Evolutionary conservation across 495 filamentous ascomycete genomes (phyloP).

Genomic region (Aspergillus mulundensis): DNA sequence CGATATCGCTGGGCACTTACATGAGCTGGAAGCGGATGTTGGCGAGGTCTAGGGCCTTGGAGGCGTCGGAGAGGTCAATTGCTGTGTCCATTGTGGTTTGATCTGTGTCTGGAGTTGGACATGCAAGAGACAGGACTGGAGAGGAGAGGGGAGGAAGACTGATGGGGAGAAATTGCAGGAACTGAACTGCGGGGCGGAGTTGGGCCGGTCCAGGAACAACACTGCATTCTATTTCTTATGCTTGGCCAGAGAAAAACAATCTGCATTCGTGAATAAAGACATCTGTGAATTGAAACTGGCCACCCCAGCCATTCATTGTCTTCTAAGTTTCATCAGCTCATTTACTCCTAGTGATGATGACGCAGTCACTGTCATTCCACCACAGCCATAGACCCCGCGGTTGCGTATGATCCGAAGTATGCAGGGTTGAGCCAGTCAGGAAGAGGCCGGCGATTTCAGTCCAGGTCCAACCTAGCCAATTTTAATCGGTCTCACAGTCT

Average conservation of each 20-base stretch:
- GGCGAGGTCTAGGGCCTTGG: slow-evolving; percentile 79
- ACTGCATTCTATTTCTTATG: no score
- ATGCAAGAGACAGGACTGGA: neutral
- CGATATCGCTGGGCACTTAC: slow-evolving; percentile 46
- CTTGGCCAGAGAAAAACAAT: no score
- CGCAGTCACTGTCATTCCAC: neutral
- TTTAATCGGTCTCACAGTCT: no score
- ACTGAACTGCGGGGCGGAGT: neutral
- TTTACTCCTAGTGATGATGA: neutral
- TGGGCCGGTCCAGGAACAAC: neutral
- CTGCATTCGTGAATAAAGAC: no score
- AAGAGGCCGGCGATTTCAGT: no score
- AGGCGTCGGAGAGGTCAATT: slow-evolving; percentile 80
- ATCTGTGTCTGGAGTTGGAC: neutral
- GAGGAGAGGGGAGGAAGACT: neutral
- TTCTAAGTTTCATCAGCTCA: neutral
- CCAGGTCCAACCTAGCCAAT: no score
- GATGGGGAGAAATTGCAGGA: slow-evolving; percentile 1
- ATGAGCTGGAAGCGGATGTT: slow-evolving; percentile 96
- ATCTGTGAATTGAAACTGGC: neutral
- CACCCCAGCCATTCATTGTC: neutral
- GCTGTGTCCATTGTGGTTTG: slow-evolving; percentile 69
- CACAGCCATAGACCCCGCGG: no score
- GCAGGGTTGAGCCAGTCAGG: neutral
- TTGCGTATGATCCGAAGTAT: neutral